Conservation (phyloP, 1,284 basidiomycete species). For the Fomitopsis pinicola region DNA sequence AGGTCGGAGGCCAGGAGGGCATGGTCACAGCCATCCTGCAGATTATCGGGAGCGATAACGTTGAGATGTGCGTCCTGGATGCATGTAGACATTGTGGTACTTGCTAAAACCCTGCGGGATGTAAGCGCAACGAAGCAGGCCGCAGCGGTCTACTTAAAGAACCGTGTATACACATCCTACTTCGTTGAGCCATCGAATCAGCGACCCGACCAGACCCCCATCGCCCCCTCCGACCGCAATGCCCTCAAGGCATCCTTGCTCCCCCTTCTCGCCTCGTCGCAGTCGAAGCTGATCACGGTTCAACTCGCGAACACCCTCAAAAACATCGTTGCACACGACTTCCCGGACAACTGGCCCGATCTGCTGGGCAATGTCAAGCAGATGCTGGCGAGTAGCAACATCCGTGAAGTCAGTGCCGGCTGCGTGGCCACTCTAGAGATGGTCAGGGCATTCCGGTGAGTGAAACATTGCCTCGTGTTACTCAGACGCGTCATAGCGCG, state of each 20-base stretch:
- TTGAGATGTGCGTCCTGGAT: slow-evolving; percentile 67
- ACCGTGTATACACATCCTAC: slow-evolving; percentile 69
- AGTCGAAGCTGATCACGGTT: slow-evolving; percentile 63
- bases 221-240: slow-evolving; percentile 62
- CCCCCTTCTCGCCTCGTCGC: slow-evolving; percentile 62
- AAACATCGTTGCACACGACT: slow-evolving; percentile 67
- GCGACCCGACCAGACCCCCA: slow-evolving; percentile 55
- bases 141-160: slow-evolving; percentile 82
- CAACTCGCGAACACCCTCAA: slow-evolving; percentile 74
- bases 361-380: slow-evolving; percentile 60
- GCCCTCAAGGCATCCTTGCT: slow-evolving; percentile 65
- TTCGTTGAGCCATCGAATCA: slow-evolving; percentile 39
- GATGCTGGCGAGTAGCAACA: slow-evolving; percentile 57
- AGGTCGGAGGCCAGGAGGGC: slow-evolving; percentile 77
- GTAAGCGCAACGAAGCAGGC: slow-evolving; percentile 73
- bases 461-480: neutral
- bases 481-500: neutral
- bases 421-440: slow-evolving; percentile 72
- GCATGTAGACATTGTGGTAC: slow-evolving; percentile 28
- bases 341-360: slow-evolving; percentile 69
- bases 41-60: slow-evolving; percentile 71
- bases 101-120: neutral
- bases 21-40: slow-evolving; percentile 75
- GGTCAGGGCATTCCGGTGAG: slow-evolving; percentile 65
- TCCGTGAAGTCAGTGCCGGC: slow-evolving; percentile 74